These are phyloP conservation scores for Fonsecaea pugnacius DNA, from an alignment of 2,329 filamentous ascomycete genomes.

Conservation along the genomic window DNA sequence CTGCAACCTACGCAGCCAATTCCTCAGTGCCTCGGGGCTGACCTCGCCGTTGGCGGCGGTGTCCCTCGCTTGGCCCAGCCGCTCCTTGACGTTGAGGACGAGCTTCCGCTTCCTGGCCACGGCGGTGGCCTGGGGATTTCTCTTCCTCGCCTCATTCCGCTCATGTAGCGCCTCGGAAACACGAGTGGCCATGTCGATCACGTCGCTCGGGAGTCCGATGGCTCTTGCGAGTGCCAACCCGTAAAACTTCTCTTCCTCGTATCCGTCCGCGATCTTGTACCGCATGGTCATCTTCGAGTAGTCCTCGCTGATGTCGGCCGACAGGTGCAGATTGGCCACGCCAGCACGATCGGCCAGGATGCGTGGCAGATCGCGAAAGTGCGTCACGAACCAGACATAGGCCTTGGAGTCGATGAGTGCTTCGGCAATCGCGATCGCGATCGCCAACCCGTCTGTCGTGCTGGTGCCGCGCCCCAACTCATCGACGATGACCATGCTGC, in stretches of 20 bases:
- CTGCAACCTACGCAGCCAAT: slow-evolving; percentile 70
- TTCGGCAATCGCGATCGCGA: slow-evolving; percentile 88
- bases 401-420: slow-evolving; percentile 78
- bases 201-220: slow-evolving; percentile 69
- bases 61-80: slow-evolving; percentile 68
- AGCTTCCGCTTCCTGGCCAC: slow-evolving; percentile 71
- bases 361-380: slow-evolving; percentile 80
- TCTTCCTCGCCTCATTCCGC: slow-evolving; percentile 62
- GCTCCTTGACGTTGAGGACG: slow-evolving; percentile 72
- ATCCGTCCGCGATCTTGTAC: slow-evolving; percentile 78
- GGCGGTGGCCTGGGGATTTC: slow-evolving; percentile 62
- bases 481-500: slow-evolving; percentile 82
- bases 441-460: slow-evolving; percentile 82
- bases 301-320: slow-evolving; percentile 65
- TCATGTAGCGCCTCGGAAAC: slow-evolving; percentile 67
- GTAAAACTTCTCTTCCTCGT: slow-evolving; percentile 73
- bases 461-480: slow-evolving; percentile 91
- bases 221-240: slow-evolving; percentile 80
- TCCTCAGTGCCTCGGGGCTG: slow-evolving; percentile 64
- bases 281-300: slow-evolving; percentile 72
- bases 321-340: slow-evolving; percentile 81
- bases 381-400: slow-evolving; percentile 89
- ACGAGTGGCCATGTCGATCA: slow-evolving; percentile 70
- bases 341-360: slow-evolving; percentile 76
- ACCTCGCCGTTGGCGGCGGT: slow-evolving; percentile 54